A percentile compares a stretch with the other conserved stretches of the same genome.
These are phyloP conservation scores for Mycena citricolor DNA, from an alignment of 1,284 basidiomycete species.

Conservation along the genomic window DNA sequence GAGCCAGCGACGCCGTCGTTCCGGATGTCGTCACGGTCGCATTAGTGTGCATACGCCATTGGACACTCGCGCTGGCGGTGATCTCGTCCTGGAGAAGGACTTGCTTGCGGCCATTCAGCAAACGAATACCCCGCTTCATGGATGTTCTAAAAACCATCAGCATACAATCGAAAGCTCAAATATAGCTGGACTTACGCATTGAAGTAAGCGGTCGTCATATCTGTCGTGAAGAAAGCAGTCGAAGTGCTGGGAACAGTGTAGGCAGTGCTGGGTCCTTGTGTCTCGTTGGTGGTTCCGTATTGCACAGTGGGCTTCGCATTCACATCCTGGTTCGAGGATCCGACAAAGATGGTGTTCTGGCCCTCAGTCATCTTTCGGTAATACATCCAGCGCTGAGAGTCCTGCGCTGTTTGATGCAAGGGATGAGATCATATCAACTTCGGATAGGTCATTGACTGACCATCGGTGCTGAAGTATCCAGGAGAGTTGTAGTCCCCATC, in stretches of 20 bases:
- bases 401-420: constrained; percentile 46
- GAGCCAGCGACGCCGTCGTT: constrained; percentile 60
- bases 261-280: constrained; percentile 81
- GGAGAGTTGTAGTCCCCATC: constrained; percentile 79
- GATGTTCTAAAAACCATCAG: constrained; percentile 40
- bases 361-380: constrained; percentile 97
- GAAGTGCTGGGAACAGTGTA: constrained; percentile 61
- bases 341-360: constrained; percentile 91
- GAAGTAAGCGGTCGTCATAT: constrained; percentile 82
- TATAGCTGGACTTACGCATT: constrained; percentile 52
- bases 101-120: constrained; percentile 86
- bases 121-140: constrained; percentile 84
- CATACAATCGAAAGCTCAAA: constrained; percentile 12
- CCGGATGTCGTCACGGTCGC: constrained; percentile 51
- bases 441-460: too few relatives aligned
- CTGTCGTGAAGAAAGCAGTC: constrained; percentile 81
- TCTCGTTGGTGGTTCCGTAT: constrained; percentile 58
- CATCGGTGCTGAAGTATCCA: constrained; percentile 72
- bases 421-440: too few relatives aligned
- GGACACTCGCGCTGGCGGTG: constrained; percentile 52
- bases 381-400: constrained; percentile 80
- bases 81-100: constrained; percentile 91
- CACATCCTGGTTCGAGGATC: constrained; percentile 81
- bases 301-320: constrained; percentile 61
- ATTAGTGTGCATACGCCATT: constrained; percentile 98